Evolutionary conservation across 768 basidiomycete species (phyloP).

Genomic region (Pluteus cervinus): DNA sequence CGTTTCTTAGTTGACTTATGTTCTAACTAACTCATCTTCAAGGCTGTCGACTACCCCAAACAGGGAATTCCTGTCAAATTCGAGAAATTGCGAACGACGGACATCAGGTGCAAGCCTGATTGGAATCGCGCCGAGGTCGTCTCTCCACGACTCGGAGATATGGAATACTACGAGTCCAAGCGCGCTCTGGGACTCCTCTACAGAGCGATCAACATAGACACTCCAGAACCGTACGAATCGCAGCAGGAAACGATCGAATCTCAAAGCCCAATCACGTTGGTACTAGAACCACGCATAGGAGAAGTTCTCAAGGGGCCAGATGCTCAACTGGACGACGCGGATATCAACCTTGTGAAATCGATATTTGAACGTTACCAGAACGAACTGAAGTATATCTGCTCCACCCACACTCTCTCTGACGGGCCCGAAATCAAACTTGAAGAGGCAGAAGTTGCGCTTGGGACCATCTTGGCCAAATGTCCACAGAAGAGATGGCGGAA

Average conservation of each 20-base stretch:
- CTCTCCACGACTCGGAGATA: slow-evolving; percentile 35
- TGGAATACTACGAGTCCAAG: slow-evolving; percentile 66
- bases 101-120: slow-evolving; percentile 71
- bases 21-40: slow-evolving; percentile 29
- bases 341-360: slow-evolving; percentile 20
- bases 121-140: slow-evolving; percentile 65
- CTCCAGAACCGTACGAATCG: slow-evolving; percentile 18
- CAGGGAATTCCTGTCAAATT: slow-evolving; percentile 63
- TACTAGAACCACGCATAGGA: slow-evolving; percentile 22
- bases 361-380: slow-evolving; percentile 50
- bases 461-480: slow-evolving; percentile 69
- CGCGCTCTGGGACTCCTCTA: slow-evolving; percentile 70
- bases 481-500: slow-evolving; percentile 54
- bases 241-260: no score
- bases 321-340: slow-evolving; percentile 16
- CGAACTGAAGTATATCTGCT: slow-evolving; percentile 66
- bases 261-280: slow-evolving; percentile 29
- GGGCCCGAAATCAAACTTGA: slow-evolving; percentile 46
- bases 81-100: slow-evolving; percentile 39
- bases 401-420: slow-evolving; percentile 60
- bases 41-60: slow-evolving; percentile 81
- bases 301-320: slow-evolving; percentile 19
- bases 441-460: slow-evolving; percentile 72
- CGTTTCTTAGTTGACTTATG: no score
- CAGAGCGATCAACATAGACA: slow-evolving; percentile 47